phyloP scores from a whole-genome alignment of 805 yeast species.

The Ogataea glucozyma region DNA sequence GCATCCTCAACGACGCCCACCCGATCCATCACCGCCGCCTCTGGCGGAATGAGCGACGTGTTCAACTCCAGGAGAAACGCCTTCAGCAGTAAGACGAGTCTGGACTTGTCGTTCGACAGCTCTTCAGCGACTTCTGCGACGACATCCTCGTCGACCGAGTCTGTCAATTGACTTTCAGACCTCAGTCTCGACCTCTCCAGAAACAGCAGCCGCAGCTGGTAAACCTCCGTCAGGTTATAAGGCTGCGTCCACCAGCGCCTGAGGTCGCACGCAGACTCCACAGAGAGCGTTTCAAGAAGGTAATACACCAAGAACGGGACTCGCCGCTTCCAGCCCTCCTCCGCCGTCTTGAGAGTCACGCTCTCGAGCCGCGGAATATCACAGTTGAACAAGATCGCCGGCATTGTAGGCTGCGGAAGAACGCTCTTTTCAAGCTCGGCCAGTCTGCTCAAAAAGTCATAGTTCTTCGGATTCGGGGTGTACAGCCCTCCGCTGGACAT shows the following conservation, averaged over 20 bases:
- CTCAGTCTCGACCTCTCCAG: conserved; percentile 3
- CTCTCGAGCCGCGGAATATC: conserved; percentile 36
- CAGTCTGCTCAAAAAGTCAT: conserved; percentile 14
- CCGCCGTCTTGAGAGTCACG: too few species aligned
- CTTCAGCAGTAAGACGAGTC: conserved; percentile 16
- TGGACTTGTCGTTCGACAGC: conserved; percentile 13
- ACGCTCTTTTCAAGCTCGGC: conserved; percentile 9
- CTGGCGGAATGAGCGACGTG: conserved; percentile 16
- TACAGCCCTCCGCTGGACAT: conserved; percentile 19
- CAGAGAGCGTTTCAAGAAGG: conserved; percentile 10
- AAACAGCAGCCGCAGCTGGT: conserved; percentile 11
- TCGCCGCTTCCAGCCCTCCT: too few species aligned
- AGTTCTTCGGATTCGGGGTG: conserved; percentile 13
- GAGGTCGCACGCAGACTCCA: conserved; percentile 1
- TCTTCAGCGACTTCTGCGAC: too few species aligned
- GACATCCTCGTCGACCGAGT: too few species aligned
- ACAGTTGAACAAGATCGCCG: conserved; percentile 10
- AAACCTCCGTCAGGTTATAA: conserved; percentile 14
- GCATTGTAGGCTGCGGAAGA: conserved; percentile 11
- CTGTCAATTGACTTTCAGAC: too few species aligned
- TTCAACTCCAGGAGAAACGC: conserved; percentile 16
- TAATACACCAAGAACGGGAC: conserved; percentile 54
- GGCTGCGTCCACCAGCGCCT: conserved; percentile 14
- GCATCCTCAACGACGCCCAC: conserved; percentile 4
- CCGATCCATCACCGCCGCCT: conserved; percentile 14